These are phyloP conservation scores for Tulasnella calospora DNA, from an alignment of 768 basidiomycete genomes.

Conservation along the genomic window DNA sequence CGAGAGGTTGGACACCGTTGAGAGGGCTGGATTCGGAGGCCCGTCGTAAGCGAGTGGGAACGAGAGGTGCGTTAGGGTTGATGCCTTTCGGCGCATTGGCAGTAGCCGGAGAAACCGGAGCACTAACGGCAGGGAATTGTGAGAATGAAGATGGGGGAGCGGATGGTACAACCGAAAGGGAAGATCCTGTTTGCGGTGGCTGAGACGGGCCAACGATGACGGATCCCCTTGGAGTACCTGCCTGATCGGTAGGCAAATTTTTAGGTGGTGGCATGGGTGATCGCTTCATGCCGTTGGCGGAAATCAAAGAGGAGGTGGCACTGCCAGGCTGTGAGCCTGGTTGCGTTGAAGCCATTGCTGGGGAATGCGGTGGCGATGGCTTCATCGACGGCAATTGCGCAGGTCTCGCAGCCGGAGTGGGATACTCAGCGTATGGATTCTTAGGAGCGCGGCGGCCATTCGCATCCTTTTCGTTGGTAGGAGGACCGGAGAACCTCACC, in stretches of 20 bases:
- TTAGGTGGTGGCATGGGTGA: slow-evolving; percentile 30
- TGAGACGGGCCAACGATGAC: background rate
- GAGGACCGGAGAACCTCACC: background rate
- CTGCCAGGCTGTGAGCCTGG: background rate
- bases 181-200: slow-evolving; percentile 4
- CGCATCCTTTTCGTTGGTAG: background rate
- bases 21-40: background rate
- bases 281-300: slow-evolving; percentile 30
- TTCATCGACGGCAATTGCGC: slow-evolving; percentile 14
- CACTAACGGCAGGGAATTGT: slow-evolving; percentile 4
- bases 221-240: slow-evolving; percentile 16
- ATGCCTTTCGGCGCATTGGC: background rate
- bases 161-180: slow-evolving; percentile 27
- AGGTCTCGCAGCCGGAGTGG: slow-evolving; percentile 8
- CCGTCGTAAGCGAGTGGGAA: slow-evolving; percentile 21
- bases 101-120: slow-evolving; percentile 32
- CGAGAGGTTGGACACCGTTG: slow-evolving; percentile 8
- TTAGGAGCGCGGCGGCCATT: background rate
- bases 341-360: background rate
- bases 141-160: slow-evolving; percentile 26
- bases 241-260: slow-evolving; percentile 29
- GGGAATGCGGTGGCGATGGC: slow-evolving; percentile 18
- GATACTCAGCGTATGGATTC: slow-evolving; percentile 1
- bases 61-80: slow-evolving; percentile 5
- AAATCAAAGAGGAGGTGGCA: slow-evolving; percentile 31